phyloP scores from a whole-genome alignment of 345 rosid species.

The Cardiospermum halicacabum region DNA sequence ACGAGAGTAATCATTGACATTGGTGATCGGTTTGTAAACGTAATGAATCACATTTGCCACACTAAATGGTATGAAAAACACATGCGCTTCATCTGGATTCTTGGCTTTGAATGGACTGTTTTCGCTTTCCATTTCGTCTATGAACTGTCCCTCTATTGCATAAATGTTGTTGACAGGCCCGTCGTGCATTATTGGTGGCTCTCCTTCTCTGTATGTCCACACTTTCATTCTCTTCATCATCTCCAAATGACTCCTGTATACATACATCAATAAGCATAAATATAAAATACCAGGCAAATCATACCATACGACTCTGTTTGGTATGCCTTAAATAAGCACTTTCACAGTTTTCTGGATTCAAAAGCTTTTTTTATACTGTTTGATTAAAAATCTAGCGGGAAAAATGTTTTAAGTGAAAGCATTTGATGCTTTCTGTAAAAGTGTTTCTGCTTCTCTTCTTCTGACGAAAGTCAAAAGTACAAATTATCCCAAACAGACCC shows the following conservation, averaged over 20 bases:
- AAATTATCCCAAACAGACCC: no score
- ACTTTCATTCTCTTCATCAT: conserved; percentile 53
- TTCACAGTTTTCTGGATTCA: no score
- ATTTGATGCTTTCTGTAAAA: no score
- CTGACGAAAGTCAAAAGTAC: no score
- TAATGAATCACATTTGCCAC: conserved; percentile 21
- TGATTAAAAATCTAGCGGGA: no score
- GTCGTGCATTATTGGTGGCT: conserved; percentile 31
- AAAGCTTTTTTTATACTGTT: no score
- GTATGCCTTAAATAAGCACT: no score
- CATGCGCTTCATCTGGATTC: conserved; percentile 39
- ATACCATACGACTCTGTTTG: no score
- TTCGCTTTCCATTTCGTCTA: conserved; percentile 37
- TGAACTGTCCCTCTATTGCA: conserved; percentile 48
- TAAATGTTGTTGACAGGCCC: conserved; percentile 44
- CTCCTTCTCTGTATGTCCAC: conserved; percentile 52
- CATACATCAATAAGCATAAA: no score
- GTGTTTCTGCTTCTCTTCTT: no score
- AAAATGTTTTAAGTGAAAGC: no score
- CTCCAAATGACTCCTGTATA: conserved; percentile 51
- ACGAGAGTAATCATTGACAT: conserved; percentile 18
- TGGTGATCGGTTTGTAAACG: conserved; percentile 29
- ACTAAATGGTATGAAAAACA: conserved; percentile 46
- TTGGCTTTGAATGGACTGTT: conserved; percentile 32
- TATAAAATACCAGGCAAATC: no score